Evolutionary conservation across 208 protist species (phyloP).

Genomic region (Polymyxa betae): DNA sequence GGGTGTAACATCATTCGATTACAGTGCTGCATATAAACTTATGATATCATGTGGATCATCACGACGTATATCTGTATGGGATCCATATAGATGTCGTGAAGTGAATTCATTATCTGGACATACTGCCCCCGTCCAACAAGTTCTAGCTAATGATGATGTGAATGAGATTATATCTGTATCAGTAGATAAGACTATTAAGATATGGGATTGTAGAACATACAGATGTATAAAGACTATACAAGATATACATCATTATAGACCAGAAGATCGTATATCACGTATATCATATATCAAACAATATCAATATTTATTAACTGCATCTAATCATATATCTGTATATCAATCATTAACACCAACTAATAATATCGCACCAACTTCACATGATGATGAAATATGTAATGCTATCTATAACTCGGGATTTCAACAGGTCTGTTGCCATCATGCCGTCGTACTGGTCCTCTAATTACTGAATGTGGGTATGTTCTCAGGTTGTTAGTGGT

Average conservation of each 20-base stretch:
- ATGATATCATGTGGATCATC: conserved; percentile 54
- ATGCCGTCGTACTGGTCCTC: conserved; percentile 16
- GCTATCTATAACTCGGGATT: conserved; percentile 60
- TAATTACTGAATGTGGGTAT: no score
- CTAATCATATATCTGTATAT: conserved; percentile 22
- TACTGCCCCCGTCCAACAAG: conserved; percentile 54
- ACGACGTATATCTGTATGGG: conserved; percentile 46
- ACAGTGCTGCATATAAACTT: conserved; percentile 40
- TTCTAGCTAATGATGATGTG: conserved; percentile 52
- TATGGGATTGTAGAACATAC: conserved; percentile 57
- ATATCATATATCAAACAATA: conserved; percentile 26
- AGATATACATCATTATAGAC: conserved; percentile 50
- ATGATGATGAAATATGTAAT: conserved; percentile 34
- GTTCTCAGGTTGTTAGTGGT: background rate
- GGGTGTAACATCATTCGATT: conserved; percentile 58
- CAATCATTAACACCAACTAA: background rate
- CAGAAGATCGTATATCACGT: conserved; percentile 50
- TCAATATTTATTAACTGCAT: conserved; percentile 28
- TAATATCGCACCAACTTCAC: background rate
- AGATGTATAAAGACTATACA: conserved; percentile 59
- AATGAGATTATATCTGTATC: conserved; percentile 57
- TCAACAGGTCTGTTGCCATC: conserved; percentile 47
- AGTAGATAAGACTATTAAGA: conserved; percentile 57
- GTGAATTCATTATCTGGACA: conserved; percentile 52
- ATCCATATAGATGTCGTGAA: conserved; percentile 41